A percentile compares a stretch with the other conserved stretches of the same genome.
phyloP scores from a whole-genome alignment of 2,329 filamentous ascomycete genomes.

The Monosporascus cannonballus region DNA sequence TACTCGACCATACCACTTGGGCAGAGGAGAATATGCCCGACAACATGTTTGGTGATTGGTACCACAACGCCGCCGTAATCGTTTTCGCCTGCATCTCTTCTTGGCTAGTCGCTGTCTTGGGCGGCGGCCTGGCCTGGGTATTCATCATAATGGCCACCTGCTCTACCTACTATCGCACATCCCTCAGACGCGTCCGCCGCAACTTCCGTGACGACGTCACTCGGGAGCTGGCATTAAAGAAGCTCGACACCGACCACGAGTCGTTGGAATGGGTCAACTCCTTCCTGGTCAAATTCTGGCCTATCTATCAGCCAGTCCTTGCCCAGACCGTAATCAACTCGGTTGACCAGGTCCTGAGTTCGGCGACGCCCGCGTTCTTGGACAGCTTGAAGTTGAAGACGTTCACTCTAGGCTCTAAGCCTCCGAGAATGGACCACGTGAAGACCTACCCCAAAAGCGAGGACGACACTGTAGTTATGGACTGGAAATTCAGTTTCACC shows the following conservation, averaged over 20 bases:
- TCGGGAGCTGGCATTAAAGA: constrained; percentile 80
- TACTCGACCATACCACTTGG: constrained; percentile 84
- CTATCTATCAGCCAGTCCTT: constrained; percentile 92
- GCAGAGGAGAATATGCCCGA: constrained; percentile 80
- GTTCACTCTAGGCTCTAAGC: constrained; percentile 91
- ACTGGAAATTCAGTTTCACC: constrained; percentile 99
- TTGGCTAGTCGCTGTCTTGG: constrained; percentile 83
- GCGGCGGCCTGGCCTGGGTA: constrained; percentile 88
- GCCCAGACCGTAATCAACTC: constrained; percentile 88
- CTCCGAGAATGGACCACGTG: constrained; percentile 92
- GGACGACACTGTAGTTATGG: constrained; percentile 95
- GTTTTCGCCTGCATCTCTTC: constrained; percentile 85
- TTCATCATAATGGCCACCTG: constrained; percentile 89
- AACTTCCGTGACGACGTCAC: constrained; percentile 95
- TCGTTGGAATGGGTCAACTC: constrained; percentile 99
- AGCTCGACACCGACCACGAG: constrained; percentile 83
- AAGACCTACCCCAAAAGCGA: constrained; percentile 96
- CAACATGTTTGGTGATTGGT: constrained; percentile 95
- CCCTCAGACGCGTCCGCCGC: constrained; percentile 82
- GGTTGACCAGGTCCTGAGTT: constrained; percentile 93
- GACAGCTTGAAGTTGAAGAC: constrained; percentile 91
- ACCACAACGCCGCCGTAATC: constrained; percentile 93
- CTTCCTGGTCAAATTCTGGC: constrained; percentile 98
- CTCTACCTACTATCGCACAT: constrained; percentile 94
- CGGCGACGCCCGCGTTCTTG: constrained; percentile 83